phyloP scores from a whole-genome alignment of 192 early-diverging fungal genomes.

The Backusella liffmaniae region DNA sequence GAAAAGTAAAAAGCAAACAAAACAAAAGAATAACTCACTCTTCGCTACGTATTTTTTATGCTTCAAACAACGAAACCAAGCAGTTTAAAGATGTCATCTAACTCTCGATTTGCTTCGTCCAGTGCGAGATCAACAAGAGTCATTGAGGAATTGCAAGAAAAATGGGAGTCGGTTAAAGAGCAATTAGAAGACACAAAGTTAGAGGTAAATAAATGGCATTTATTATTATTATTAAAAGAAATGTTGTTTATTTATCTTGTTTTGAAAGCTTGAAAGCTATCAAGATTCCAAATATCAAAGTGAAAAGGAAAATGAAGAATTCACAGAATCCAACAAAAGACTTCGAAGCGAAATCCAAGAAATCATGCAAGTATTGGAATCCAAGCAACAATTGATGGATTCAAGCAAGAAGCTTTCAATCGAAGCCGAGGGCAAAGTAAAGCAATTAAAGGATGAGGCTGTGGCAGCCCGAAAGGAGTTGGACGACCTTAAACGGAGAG shows the following conservation, averaged over 20 bases:
- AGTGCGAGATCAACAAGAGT: conserved; percentile 6
- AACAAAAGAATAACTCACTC: neutral
- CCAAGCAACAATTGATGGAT: neutral
- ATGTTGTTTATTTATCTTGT: neutral
- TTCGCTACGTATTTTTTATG: neutral
- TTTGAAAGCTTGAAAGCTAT: conserved; percentile 1
- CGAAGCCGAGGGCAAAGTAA: conserved; percentile 44
- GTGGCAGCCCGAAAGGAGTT: neutral
- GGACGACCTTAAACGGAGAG: neutral
- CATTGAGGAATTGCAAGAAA: conserved; percentile 2
- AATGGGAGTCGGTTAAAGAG: neutral
- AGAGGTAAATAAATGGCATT: neutral
- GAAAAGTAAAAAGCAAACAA: neutral
- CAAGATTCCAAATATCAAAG: neutral
- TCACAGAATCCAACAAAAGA: neutral
- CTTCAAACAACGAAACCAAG: neutral
- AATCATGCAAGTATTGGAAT: neutral
- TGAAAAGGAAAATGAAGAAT: conserved; percentile 8
- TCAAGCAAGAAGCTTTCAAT: neutral
- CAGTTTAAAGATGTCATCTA: conserved; percentile 7
- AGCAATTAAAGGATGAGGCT: conserved; percentile 10
- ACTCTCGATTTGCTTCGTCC: neutral
- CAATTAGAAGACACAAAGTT: neutral
- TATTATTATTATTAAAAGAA: neutral
- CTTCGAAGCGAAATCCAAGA: neutral